Base-by-base conservation (phyloP, 331 rosid species). In the Prunus yedoensis region DNA sequence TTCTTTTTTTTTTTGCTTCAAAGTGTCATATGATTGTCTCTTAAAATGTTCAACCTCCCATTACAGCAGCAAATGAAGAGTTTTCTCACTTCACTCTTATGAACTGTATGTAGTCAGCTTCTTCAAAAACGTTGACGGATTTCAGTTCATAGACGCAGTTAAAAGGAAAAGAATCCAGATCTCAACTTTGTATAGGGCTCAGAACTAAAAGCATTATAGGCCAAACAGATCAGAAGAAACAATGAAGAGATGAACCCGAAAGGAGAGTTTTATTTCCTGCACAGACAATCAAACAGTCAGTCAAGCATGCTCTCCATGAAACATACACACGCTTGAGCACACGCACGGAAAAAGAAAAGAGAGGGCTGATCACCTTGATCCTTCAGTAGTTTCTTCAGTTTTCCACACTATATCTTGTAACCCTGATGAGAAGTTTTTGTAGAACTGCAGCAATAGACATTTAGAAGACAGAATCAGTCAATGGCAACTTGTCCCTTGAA, bases 321-420 rank as follows among this genome's bases (percentile, higher is more conserved):
- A 51, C 0, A 21, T 7, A 52, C 23, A 53, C 25, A 52, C 8
- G 41, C 1, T 10, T 57, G 63, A 11, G 32, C 13, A 67, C 35
- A 60, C 25, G 20, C 28, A 30, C 5, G 3, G 53, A 17, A 3
- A 45, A 75, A 21, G 56, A 30, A 20, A 65, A 58, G 71, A 71
- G 28, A 59, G 65, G 71, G 67, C 65, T n/a, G 57, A 73, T 61
- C 54, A 89, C 91, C 88, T 87, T 17, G 70, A 80, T 79, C 66
- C 83, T 78, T 67, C 83, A 43, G 74, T 27, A 65, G 74, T 79
- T 78, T 71, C 86, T 64, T 89, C 97, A 20, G 82, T 1, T 16
- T 85, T 81, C 97, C 97, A 91, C 82, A 93, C 82, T 52, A 93
- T 74, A 70, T 91, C 98, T 60, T 93, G 81, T 74, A 93, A 81